phyloP scores from a whole-genome alignment of 345 rosid genomes.

The Abelmoschus esculentus region DNA sequence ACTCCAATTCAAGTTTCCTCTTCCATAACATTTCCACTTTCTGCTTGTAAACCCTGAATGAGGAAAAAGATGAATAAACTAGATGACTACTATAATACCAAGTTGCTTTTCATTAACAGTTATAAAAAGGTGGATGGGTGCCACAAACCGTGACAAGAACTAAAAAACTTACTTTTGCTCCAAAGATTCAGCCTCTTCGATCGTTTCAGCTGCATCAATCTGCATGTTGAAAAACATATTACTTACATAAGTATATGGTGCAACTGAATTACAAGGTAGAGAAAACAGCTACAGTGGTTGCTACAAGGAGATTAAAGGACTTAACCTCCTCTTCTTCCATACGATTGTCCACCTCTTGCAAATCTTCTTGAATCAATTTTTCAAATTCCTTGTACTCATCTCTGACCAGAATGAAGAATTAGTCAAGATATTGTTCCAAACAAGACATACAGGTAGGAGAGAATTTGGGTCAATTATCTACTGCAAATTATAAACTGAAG shows the following conservation, averaged over 20 bases:
- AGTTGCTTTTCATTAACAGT: neutral
- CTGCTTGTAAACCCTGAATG: slow-evolving; percentile 44
- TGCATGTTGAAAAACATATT: slow-evolving; percentile 22
- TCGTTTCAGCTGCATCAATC: slow-evolving; percentile 96
- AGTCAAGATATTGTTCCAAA: neutral
- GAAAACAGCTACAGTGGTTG: too few relatives aligned
- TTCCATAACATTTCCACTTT: slow-evolving; percentile 59
- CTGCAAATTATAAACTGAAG: neutral
- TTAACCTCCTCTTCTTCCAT: slow-evolving; percentile 96
- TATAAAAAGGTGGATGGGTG: neutral
- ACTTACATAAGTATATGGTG: neutral
- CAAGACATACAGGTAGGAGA: neutral
- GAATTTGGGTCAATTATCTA: neutral
- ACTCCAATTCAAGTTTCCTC: slow-evolving; percentile 65
- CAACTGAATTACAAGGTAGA: slow-evolving; percentile 1
- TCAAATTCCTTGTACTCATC: slow-evolving; percentile 95
- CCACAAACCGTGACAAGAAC: neutral
- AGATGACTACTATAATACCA: neutral
- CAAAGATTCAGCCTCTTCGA: slow-evolving; percentile 72
- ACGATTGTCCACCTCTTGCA: slow-evolving; percentile 79
- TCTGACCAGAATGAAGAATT: slow-evolving; percentile 27
- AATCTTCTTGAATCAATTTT: slow-evolving; percentile 83
- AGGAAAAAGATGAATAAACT: neutral
- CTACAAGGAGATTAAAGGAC: neutral
- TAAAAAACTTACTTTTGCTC: slow-evolving; percentile 73